A percentile compares a stretch with the other conserved stretches of the same genome.
These are phyloP conservation scores for Cutaneotrichosporon dermatis DNA, from an alignment of 1,284 basidiomycete genomes.

Conservation along the genomic window DNA sequence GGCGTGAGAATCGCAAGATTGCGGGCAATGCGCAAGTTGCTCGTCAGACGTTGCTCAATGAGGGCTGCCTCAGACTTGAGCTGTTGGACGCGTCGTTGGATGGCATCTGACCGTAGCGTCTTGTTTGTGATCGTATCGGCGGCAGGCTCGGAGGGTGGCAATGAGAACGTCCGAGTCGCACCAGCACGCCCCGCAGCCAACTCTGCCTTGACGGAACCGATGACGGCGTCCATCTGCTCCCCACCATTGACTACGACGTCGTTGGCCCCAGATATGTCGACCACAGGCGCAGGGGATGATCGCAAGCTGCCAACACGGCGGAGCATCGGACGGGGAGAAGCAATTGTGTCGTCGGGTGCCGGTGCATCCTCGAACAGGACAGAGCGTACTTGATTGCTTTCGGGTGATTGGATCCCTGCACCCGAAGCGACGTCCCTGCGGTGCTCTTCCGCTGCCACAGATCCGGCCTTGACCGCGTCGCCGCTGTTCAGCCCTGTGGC, in stretches of 20 bases:
- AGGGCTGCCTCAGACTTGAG: constrained; percentile 56
- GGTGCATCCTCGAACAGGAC: constrained; percentile 6
- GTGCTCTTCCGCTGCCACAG: constrained; percentile 76
- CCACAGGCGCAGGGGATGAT: constrained; percentile 6
- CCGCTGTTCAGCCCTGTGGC: constrained; percentile 63
- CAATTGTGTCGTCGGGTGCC: neutral
- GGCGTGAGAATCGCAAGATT: constrained; percentile 83
- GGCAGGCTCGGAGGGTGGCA: neutral
- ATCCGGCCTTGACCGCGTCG: constrained; percentile 70
- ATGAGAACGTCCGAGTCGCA: constrained; percentile 18
- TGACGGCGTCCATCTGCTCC: constrained; percentile 62
- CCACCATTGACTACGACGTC: constrained; percentile 37
- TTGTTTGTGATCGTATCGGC: constrained; percentile 11
- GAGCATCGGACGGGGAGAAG: constrained; percentile 5
- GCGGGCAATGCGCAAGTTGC: constrained; percentile 66
- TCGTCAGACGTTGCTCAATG: constrained; percentile 62
- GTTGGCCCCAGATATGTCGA: constrained; percentile 38
- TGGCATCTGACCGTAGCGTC: constrained; percentile 24
- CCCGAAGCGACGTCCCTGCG: constrained; percentile 29
- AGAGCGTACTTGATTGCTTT: neutral
- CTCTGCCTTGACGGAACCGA: constrained; percentile 78
- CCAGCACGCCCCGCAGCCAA: constrained; percentile 54
- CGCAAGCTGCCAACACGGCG: constrained; percentile 19
- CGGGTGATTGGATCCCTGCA: neutral
- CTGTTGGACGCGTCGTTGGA: constrained; percentile 18